Evolutionary conservation across 805 yeast species (phyloP), one percentile per base, ranked within the genome.

Genomic region (Cyberlindnera mycetangii): DNA sequence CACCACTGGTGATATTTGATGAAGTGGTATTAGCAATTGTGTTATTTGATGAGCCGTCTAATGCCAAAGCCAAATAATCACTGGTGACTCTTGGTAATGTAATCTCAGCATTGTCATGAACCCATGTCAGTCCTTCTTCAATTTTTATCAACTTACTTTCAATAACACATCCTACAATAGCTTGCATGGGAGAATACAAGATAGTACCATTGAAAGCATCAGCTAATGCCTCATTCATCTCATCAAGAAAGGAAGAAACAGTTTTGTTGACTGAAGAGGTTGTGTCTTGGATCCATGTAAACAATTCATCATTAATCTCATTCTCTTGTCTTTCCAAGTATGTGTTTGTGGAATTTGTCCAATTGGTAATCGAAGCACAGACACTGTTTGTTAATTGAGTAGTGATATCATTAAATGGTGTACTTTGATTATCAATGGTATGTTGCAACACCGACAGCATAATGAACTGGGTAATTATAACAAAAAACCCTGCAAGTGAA

Each of bases 61-160:
- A 18, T 3, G 55, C 56, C 24, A 49, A 32, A 7, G 56, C 34
- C 2, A 72, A 42, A 19, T 66, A 65, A 5, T 59, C 48, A 10
- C 60, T 61, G 37, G 68, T 68, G 14, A 82, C 62, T 33, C 69
- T 54, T 0, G 95, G 95, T 1, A 88, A 58, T 1, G 67, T 51
- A 2, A 89, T 64, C 14, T 78, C 70, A 3, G 89, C 71, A 50
- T 85, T 70, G 28, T 82, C 68, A 53, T 83, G 71, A 2, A 89
- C 67, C 97, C 97, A 93, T 2, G 81, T 75, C 43, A 90, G 64
- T 0, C 95, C 98, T 24, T 75, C 59, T 50, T 85, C 85, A 3
- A 89, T 68, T 18, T 74, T 70, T 12, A 70, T 71, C 7, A 92
- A 61, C 55, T 92, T 93, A 39, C 83, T 70, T 15, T 87, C 92